Evolutionary conservation across 2,329 filamentous ascomycete species (phyloP), one percentile per base, ranked within the genome.

Genomic region (Madurella mycetomatis): DNA sequence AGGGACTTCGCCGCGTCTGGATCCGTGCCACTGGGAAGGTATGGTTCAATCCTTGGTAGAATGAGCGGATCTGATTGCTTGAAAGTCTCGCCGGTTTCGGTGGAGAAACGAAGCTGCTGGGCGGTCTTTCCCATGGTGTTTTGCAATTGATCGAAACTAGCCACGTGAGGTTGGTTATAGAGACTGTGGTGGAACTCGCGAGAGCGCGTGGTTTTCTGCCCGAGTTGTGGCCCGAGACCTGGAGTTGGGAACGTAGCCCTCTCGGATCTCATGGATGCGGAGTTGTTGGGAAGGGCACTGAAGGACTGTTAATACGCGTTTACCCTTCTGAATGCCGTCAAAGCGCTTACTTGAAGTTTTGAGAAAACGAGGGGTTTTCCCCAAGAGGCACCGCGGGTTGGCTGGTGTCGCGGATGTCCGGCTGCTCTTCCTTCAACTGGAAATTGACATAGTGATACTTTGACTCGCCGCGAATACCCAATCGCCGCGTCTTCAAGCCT

Each of bases 391-490:
- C 70, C 4, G 75, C 69, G n/a, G 75, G 70, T 17, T 76, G 75
- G 3, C 71, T 69, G 41, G 76, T 71, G 30, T 79, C 73, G 41
- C 70, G 69, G 4, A 73, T 58, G 13, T 81, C 78, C 4, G 75
- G 70, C 51, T 80, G 74, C 54, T 85, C 83, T 48, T 85, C 83
- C 41, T 75, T 72, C 48, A 86, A 70, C 12, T 75, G 75, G 64
- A 87, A 87, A 65, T 85, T 85, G 45, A 86, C 83, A 66, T 99
- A 99, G 71, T 99, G 94, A 70, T 99, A 99, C 69, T 99, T 99
- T 13, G 94, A 99, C 73, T 97, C 92, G 60, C 94, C 94, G 50
- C 94, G 85, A 45, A 97, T 92, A 59, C 94, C 94, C 12, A 99
- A 78, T 60, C 94, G 83, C 55, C 94, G 82, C 32, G 94, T 99